Evolutionary conservation across 1,284 basidiomycete species (phyloP).

Genomic region (Omphalotus olearius): DNA sequence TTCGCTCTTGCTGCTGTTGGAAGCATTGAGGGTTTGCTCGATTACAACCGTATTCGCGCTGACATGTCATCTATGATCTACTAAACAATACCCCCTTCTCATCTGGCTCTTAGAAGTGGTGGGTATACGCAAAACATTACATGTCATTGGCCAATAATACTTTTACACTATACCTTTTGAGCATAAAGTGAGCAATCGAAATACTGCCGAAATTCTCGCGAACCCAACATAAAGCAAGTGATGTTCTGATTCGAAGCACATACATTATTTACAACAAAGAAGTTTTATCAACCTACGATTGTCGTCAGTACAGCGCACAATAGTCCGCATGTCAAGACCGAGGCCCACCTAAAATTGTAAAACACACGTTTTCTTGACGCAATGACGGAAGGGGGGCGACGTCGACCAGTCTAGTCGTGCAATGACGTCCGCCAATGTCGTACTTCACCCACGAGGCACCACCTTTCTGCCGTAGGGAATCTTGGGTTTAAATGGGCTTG

Average conservation of each 20-base stretch:
- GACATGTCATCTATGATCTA: slow-evolving; percentile 80
- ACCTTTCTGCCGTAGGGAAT: not conserved
- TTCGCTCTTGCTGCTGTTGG: slow-evolving; percentile 83
- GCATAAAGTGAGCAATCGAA: too few relatives aligned
- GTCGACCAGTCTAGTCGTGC: not conserved
- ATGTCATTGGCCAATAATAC: too few relatives aligned
- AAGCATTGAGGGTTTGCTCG: slow-evolving; percentile 82
- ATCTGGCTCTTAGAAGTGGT: too few relatives aligned
- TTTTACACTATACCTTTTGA: too few relatives aligned
- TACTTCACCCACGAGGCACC: slow-evolving; percentile 7
- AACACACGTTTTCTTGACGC: slow-evolving; percentile 38
- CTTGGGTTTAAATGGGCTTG: slow-evolving; percentile 78
- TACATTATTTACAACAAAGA: too few relatives aligned
- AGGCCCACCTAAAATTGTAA: slow-evolving; percentile 28
- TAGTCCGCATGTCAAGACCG: not conserved
- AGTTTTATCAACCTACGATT: too few relatives aligned
- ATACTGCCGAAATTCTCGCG: too few relatives aligned
- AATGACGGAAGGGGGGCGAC: slow-evolving; percentile 4
- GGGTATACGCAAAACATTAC: too few relatives aligned
- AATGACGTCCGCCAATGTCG: slow-evolving; percentile 9
- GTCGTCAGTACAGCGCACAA: too few relatives aligned
- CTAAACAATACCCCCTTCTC: slow-evolving; percentile 33
- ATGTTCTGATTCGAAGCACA: too few relatives aligned
- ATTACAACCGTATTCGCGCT: slow-evolving; percentile 77
- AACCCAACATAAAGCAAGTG: too few relatives aligned